Evolutionary conservation across 2,329 filamentous ascomycete species (phyloP), one percentile per base, ranked within the genome.

Genomic region (Trichothecium sympodiale): DNA sequence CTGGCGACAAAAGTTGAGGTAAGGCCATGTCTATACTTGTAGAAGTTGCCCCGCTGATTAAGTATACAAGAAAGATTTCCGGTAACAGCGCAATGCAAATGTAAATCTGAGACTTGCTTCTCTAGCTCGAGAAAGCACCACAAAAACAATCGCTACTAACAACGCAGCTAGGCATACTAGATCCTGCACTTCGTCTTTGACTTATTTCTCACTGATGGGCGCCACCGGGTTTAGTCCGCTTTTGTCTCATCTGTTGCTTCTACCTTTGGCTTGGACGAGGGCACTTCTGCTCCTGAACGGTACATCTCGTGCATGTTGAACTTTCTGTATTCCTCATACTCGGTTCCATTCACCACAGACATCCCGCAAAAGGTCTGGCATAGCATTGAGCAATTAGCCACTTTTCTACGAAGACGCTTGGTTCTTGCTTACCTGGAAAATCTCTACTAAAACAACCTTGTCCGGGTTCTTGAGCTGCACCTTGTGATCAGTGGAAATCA

Each of bases 261-360:
- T 5, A 18, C 38, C 3, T 36, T 38, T 28, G 44, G 34, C n/a
- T 43, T 25, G 20, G 20, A 25, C 10, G 20, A 10, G 20, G 20
- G 10, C 10, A 25, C 20, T 25, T 25, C 6, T 6, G 20, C 10
- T 25, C 20, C 20, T 25, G 20, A 25, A 38, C 64, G 64, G 52
- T 82, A 83, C 17, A 89, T 69, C 55, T 86, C 83, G 38, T 80
- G 75, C 28, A 93, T 58, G 54, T 91, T 91, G 60, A 78, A 89
- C 45, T 76, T 73, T 60, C 84, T 88, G 41, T 88, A 64, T 32
- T 65, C 64, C 34, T 86, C 80, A 67, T 80, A 91, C 49, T 84
- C 75, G 30, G 49, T 53, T 12, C 73, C 68, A 41, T 77, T 75
- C 4, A 91, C 80, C 25, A 91, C 83, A 43, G 82, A 85, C 64